Conservation (phyloP, 805 yeast species). For the Candida montana region DNA sequence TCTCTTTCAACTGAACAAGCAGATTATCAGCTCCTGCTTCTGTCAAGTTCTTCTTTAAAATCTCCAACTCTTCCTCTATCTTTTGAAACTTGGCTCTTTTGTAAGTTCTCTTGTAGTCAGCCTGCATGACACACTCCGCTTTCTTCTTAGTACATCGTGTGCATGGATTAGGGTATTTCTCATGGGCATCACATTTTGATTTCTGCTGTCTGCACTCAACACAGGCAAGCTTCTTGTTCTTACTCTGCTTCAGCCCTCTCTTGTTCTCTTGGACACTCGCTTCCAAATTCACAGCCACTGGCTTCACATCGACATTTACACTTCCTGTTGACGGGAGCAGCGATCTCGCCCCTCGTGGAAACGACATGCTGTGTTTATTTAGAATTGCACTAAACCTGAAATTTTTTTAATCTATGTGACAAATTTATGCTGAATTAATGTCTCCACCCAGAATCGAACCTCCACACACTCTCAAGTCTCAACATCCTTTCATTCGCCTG, state of each 20-base stretch:
- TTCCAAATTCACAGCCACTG: neutral
- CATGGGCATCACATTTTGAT: constrained; percentile 82
- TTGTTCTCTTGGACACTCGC: neutral
- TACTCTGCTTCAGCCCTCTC: constrained; percentile 2
- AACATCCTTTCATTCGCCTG: no score
- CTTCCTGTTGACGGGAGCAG: no score
- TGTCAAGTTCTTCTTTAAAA: constrained; percentile 51
- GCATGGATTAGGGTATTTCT: constrained; percentile 72
- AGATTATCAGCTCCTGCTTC: constrained; percentile 22
- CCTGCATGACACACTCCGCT: constrained; percentile 64
- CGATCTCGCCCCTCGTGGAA: no score
- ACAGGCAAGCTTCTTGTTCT: constrained; percentile 70
- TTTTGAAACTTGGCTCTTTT: constrained; percentile 82
- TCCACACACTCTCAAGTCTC: no score
- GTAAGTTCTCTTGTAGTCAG: constrained; percentile 83
- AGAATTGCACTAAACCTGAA: no score
- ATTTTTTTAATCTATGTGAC: no score
- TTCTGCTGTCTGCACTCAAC: constrained; percentile 96
- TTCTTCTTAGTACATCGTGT: constrained; percentile 72
- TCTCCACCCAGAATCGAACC: no score
- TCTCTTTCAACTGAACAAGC: constrained; percentile 18
- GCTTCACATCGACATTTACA: neutral
- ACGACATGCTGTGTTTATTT: no score
- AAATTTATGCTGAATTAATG: no score
- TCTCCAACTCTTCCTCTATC: constrained; percentile 73